Conservation (phyloP, 192 early-diverging fungal genomes). For the Polychytrium aggregatum region DNA sequence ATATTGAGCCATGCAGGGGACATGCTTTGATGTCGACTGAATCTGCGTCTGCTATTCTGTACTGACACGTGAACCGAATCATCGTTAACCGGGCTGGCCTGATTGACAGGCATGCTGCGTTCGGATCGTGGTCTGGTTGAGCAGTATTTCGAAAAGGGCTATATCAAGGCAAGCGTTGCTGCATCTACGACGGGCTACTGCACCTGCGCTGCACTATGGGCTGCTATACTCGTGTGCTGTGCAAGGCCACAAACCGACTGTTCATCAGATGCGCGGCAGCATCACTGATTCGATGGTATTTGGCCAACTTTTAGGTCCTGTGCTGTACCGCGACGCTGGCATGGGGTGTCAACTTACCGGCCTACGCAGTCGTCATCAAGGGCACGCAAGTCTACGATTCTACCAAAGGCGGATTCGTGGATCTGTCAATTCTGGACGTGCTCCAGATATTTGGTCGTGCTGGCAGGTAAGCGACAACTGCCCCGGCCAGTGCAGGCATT, state of each 20-base stretch:
- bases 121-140: constrained; percentile 79
- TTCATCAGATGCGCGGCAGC: too few species aligned
- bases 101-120: constrained; percentile 63
- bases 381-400: constrained; percentile 94
- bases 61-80: not conserved
- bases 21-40: too few species aligned
- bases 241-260: too few species aligned
- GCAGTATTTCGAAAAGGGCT: constrained; percentile 77
- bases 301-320: constrained; percentile 46
- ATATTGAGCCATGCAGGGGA: too few species aligned
- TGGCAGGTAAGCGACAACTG: constrained; percentile 51
- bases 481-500: too few species aligned
- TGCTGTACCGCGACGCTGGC: constrained; percentile 97
- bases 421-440: constrained; percentile 96
- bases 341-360: constrained; percentile 97
- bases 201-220: too few species aligned
- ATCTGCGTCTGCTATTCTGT: too few species aligned
- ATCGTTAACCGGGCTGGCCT: not conserved
- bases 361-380: constrained; percentile 97
- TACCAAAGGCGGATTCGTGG: constrained; percentile 85
- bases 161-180: constrained; percentile 41
- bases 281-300: not conserved
- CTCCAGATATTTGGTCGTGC: constrained; percentile 99
- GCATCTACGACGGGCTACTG: too few species aligned
- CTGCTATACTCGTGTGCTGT: too few species aligned